phyloP scores from a whole-genome alignment of 257 asterid genomes.

The Petunia secreta region DNA sequence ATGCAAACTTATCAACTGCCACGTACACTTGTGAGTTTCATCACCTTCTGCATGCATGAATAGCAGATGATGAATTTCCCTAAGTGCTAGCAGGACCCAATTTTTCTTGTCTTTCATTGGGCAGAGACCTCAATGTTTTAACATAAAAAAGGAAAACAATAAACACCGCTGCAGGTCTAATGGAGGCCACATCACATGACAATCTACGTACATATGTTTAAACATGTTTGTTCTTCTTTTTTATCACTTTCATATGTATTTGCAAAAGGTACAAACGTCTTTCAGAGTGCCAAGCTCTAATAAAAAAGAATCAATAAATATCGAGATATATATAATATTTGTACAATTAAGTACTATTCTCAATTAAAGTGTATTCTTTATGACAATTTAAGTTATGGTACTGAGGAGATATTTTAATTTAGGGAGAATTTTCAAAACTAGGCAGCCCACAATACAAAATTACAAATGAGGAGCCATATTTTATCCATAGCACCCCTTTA shows the following conservation, averaged over 20 bases:
- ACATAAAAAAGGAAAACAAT: not conserved
- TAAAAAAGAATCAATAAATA: too few relatives aligned
- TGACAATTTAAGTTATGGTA: too few relatives aligned
- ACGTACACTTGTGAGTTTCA: not conserved
- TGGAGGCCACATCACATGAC: not conserved
- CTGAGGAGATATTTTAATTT: too few relatives aligned
- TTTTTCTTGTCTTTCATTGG: not conserved
- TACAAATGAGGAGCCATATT: too few relatives aligned
- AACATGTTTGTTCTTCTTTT: not conserved
- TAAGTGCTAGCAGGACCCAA: not conserved
- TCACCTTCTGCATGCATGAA: not conserved
- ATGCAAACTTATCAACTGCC: slow-evolving; percentile 7
- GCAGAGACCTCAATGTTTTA: not conserved
- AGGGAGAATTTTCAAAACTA: too few relatives aligned
- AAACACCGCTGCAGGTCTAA: not conserved
- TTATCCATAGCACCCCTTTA: too few relatives aligned
- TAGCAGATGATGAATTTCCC: not conserved
- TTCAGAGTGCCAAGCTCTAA: not conserved
- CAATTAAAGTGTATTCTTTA: too few relatives aligned
- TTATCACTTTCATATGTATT: not conserved
- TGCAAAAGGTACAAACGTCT: not conserved
- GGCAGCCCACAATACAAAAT: too few relatives aligned
- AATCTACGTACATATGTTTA: not conserved
- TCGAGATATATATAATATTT: too few relatives aligned
- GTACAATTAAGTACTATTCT: too few relatives aligned